phyloP scores from a whole-genome alignment of 1,139 yeast genomes.

The Candida glucosophila region DNA sequence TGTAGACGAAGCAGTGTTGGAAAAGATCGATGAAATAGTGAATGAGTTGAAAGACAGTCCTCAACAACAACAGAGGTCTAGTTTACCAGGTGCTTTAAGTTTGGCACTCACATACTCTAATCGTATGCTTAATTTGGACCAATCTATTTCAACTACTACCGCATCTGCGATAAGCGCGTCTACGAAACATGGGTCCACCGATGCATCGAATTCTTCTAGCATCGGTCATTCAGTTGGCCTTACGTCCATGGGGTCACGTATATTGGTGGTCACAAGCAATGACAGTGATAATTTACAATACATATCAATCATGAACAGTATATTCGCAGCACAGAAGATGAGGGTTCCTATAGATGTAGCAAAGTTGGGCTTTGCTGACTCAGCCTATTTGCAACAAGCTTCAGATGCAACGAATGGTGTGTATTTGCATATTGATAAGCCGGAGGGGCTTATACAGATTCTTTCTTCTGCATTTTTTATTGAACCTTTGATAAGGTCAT shows the following conservation, averaged over 20 bases:
- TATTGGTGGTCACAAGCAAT: slow-evolving; percentile 66
- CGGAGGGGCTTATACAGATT: slow-evolving; percentile 69
- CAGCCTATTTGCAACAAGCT: slow-evolving; percentile 91
- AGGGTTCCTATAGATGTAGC: slow-evolving; percentile 86
- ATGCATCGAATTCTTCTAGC: slow-evolving; percentile 4
- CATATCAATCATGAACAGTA: slow-evolving; percentile 90
- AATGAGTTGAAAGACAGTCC: slow-evolving; percentile 15
- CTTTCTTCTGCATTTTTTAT: slow-evolving; percentile 61
- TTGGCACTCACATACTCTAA: slow-evolving; percentile 75
- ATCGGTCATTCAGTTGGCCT: slow-evolving; percentile 12
- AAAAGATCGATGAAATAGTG: slow-evolving; percentile 46
- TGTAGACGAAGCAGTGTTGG: slow-evolving; percentile 72
- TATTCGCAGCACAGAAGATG: slow-evolving; percentile 93
- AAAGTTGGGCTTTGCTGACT: slow-evolving; percentile 59
- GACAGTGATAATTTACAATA: slow-evolving; percentile 77
- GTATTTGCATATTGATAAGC: slow-evolving; percentile 66
- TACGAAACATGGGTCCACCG: slow-evolving; percentile 18
- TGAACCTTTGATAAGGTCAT: slow-evolving; percentile 72
- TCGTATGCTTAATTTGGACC: slow-evolving; percentile 49
- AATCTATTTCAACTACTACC: slow-evolving; percentile 37
- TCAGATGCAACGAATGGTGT: slow-evolving; percentile 92
- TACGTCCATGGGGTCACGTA: slow-evolving; percentile 53
- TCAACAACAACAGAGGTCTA: slow-evolving; percentile 18
- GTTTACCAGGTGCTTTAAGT: slow-evolving; percentile 74
- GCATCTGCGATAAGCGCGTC: slow-evolving; percentile 39